Base-by-base conservation (phyloP, 768 basidiomycete species). In the Pleurotus giganteus region DNA sequence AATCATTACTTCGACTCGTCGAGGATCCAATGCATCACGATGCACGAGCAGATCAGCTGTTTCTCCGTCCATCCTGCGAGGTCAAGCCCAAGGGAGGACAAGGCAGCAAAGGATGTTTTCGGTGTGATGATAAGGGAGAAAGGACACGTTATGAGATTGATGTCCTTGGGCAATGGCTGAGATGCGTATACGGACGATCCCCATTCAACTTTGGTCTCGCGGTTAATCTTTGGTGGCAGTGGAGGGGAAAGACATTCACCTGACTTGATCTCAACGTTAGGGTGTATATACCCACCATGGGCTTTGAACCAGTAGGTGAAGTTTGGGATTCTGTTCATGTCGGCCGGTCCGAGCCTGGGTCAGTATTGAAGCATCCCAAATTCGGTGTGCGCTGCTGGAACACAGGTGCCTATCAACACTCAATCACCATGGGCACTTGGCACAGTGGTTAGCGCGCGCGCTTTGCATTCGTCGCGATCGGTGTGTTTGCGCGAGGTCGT, bases 41-140 rank as follows among this genome's bases (percentile, higher is more conserved):
- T 60, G 64, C 93, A 93, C 1, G 78, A 70, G 57, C 80, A 81
- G 31, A 91, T 83, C 62, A 84, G 77, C 66, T 91, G 86, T 11
- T 87, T 74, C 62, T 84, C 85, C 13, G 78, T 72, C 82, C 83
- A 85, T 68, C 64, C 59, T 71, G 61, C 13, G 44, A 46, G 8
- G 47, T 51, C 3, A 55, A 60, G 9, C 61, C 63, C 12, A 15
- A 85, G 39, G 0, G 60, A 32, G n/a, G 61, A 57, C 23, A 91
- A 61, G 0, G 82, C 80, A 0, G 60, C 56, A 47, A 66, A 64
- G 2, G 86, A 75, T 0, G 74, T 37, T 27, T 77, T 67, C n/a
- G 77, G 74, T 0, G 88, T 88, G 57, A 92, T 78, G 27, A 80
- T 77, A 17, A 91, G 73, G 1, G 73, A 68, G 60, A 89, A 82